Conservation (phyloP, 768 basidiomycete species). For the Leccinum boreale region DNA sequence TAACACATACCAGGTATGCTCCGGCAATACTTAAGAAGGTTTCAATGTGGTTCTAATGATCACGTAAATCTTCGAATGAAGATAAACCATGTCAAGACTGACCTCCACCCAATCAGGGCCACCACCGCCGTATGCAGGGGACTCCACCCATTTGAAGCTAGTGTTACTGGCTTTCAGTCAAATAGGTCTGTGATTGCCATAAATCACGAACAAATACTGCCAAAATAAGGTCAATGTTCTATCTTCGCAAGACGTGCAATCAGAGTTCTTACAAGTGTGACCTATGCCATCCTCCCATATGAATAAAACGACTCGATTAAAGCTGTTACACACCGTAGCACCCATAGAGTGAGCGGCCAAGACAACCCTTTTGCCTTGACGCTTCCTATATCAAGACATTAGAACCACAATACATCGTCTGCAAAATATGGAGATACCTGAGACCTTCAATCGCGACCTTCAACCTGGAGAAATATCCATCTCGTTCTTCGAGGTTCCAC, state of each 20-base stretch:
- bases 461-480: constrained; percentile 83
- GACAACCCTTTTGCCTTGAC: constrained; percentile 76
- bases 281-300: constrained; percentile 43
- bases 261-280: constrained; percentile 40
- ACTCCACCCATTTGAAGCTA: constrained; percentile 97
- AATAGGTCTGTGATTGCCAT: neutral
- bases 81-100: neutral
- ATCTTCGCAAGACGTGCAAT: neutral
- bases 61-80: neutral
- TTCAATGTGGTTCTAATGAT: constrained; percentile 72
- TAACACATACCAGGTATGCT: constrained; percentile 66
- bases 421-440: constrained; percentile 37
- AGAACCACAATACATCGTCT: neutral
- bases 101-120: constrained; percentile 93
- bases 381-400: constrained; percentile 39
- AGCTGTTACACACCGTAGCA: constrained; percentile 49
- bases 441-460: constrained; percentile 81
- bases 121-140: constrained; percentile 73
- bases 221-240: constrained; percentile 1
- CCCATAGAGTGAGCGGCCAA: constrained; percentile 89
- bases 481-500: constrained; percentile 88
- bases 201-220: constrained; percentile 78
- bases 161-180: constrained; percentile 4
- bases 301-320: neutral
- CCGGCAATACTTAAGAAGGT: constrained; percentile 83